These are phyloP conservation scores for Ceratocystis colombiana DNA, from an alignment of 2,329 filamentous ascomycete species.

Conservation along the genomic window DNA sequence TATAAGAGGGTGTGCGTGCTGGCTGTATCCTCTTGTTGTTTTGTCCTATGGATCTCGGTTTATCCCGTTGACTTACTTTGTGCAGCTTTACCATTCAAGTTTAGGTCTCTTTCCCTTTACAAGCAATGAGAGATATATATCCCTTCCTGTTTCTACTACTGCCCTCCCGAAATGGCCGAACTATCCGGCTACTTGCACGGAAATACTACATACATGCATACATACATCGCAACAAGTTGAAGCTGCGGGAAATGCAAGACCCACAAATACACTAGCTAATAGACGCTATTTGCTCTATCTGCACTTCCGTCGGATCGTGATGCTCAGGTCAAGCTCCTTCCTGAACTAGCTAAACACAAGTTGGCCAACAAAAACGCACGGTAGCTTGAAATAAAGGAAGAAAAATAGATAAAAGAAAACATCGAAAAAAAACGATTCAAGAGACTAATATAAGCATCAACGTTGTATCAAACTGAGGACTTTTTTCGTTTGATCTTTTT, in stretches of 20 bases:
- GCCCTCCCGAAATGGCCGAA: neutral
- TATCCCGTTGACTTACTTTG: too few species aligned
- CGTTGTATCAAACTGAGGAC: neutral
- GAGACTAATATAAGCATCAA: neutral
- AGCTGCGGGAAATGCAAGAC: neutral
- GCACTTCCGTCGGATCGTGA: neutral
- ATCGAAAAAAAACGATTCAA: neutral
- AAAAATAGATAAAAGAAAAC: neutral
- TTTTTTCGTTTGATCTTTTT: neutral
- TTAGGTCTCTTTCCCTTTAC: neutral
- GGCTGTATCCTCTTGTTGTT: neutral
- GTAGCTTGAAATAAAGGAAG: neutral
- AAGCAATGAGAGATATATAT: neutral
- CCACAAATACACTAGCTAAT: neutral
- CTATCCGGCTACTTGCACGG: neutral
- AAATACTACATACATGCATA: conserved; percentile 8
- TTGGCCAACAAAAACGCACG: neutral
- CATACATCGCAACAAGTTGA: neutral
- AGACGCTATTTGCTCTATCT: neutral
- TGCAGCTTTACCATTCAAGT: neutral
- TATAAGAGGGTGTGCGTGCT: neutral
- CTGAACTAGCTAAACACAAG: neutral
- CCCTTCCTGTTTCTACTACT: neutral
- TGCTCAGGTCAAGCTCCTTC: neutral
- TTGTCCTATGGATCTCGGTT: neutral